A percentile compares a stretch with the other conserved stretches of the same genome.
These are phyloP conservation scores for Malassezia globosa DNA, from an alignment of 1,284 basidiomycete genomes.

Conservation along the genomic window DNA sequence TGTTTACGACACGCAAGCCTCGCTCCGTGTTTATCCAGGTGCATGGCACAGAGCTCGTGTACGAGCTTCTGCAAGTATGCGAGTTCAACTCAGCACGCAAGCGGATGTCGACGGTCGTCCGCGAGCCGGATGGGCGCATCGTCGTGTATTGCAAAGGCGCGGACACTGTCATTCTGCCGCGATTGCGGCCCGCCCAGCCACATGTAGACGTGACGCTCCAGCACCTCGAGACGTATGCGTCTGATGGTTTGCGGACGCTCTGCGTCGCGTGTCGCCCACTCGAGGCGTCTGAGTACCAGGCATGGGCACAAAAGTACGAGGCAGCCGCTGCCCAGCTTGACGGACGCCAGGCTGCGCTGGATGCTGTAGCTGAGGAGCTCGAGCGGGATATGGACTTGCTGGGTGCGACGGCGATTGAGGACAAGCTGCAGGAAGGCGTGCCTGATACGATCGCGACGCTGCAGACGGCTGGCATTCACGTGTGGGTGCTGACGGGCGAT, in stretches of 20 bases:
- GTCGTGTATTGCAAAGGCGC: constrained; percentile 95
- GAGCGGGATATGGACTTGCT: constrained; percentile 84
- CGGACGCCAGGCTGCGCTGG: constrained; percentile 81
- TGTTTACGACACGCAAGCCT: constrained; percentile 88
- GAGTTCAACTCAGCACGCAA: constrained; percentile 98
- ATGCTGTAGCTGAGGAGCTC: constrained; percentile 86
- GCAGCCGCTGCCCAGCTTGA: constrained; percentile 85
- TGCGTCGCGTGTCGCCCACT: constrained; percentile 89
- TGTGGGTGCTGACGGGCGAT: constrained; percentile 97
- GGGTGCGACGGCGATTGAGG: constrained; percentile 95
- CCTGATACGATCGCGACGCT: constrained; percentile 95
- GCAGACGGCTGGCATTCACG: constrained; percentile 95
- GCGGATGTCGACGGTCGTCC: constrained; percentile 89
- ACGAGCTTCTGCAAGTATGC: constrained; percentile 87
- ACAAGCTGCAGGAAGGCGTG: constrained; percentile 95
- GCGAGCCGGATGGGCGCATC: constrained; percentile 76
- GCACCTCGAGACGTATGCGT: constrained; percentile 72
- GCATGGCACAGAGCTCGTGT: constrained; percentile 63
- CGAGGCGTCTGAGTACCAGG: constrained; percentile 73
- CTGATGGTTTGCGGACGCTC: constrained; percentile 89
- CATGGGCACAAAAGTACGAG: constrained; percentile 79
- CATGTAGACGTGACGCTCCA: constrained; percentile 74
- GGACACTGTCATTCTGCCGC: constrained; percentile 68
- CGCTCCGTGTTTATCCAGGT: constrained; percentile 83
- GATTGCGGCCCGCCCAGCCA: constrained; percentile 52